Evolutionary conservation across 1,284 basidiomycete genomes (phyloP).

Genomic region (Heterobasidion irregulare): DNA sequence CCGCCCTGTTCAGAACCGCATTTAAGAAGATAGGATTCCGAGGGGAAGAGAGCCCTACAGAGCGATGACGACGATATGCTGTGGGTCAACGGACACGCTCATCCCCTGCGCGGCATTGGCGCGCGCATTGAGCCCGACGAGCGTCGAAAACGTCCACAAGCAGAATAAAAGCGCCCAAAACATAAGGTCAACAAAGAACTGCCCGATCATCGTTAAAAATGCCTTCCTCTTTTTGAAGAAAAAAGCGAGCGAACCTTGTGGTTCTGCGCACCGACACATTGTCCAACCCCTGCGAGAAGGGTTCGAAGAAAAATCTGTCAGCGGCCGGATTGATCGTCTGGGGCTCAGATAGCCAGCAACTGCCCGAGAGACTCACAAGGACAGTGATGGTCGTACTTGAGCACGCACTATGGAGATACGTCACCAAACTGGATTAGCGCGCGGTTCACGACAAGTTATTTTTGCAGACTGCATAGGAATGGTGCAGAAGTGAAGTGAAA

Average conservation of each 20-base stretch:
- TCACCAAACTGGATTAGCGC: neutral
- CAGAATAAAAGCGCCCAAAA: conserved; percentile 50
- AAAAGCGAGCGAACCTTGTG: conserved; percentile 41
- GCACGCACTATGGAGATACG: conserved; percentile 39
- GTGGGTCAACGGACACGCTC: conserved; percentile 38
- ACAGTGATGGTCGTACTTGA: conserved; percentile 75
- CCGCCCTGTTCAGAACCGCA: conserved; percentile 29
- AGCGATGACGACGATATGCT: conserved; percentile 57
- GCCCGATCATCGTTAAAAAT: neutral
- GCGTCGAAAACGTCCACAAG: conserved; percentile 49
- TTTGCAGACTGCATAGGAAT: too few relatives aligned
- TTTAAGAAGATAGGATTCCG: neutral
- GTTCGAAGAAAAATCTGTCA: neutral
- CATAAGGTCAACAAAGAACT: conserved; percentile 71
- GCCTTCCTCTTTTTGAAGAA: neutral
- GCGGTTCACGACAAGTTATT: too few relatives aligned
- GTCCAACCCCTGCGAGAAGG: conserved; percentile 55
- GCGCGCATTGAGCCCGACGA: conserved; percentile 39
- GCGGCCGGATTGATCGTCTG: neutral
- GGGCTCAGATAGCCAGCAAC: too few relatives aligned
- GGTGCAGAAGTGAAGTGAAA: too few relatives aligned
- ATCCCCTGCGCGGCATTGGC: neutral
- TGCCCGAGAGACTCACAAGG: conserved; percentile 37
- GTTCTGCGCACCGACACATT: conserved; percentile 78
- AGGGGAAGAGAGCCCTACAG: conserved; percentile 32